A percentile compares a stretch with the other conserved stretches of the same genome.
Conservation (phyloP, 208 protist species). For the Histomonas meleagridis region DNA sequence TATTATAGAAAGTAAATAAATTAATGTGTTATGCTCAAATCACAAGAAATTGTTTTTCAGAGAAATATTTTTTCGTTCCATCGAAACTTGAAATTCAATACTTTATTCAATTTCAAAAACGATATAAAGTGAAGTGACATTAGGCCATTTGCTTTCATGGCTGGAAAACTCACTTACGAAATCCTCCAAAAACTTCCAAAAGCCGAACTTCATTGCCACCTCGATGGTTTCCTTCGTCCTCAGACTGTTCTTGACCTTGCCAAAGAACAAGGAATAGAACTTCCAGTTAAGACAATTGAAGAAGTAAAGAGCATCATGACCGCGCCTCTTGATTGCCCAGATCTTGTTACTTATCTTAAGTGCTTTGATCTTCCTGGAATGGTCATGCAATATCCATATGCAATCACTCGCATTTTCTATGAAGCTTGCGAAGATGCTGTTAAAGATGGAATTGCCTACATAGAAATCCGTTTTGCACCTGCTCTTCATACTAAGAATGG, state of each 20-base stretch:
- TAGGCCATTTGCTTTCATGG: too few relatives aligned
- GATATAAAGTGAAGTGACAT: too few relatives aligned
- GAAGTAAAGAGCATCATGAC: not conserved
- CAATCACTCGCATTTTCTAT: conserved; percentile 23
- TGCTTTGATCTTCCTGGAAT: not conserved
- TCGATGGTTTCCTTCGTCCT: conserved; percentile 1
- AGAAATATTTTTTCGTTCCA: too few relatives aligned
- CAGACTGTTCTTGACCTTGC: not conserved
- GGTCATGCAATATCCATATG: not conserved
- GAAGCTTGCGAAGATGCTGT: conserved; percentile 30
- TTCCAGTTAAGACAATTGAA: not conserved
- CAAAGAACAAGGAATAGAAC: not conserved
- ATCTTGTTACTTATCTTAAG: not conserved
- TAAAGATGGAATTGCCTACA: not conserved
- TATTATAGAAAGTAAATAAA: too few relatives aligned
- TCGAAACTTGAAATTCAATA: too few relatives aligned
- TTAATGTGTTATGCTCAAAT: too few relatives aligned
- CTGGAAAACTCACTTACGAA: not conserved
- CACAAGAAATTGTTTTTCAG: too few relatives aligned
- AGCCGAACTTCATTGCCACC: conserved; percentile 32
- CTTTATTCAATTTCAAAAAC: too few relatives aligned
- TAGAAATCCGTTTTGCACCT: not conserved
- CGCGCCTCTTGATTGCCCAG: not conserved
- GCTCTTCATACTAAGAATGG: not conserved
- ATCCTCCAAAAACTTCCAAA: not conserved